phyloP scores from a whole-genome alignment of 2,329 filamentous ascomycete genomes.

The Aureobasidium melanogenum region DNA sequence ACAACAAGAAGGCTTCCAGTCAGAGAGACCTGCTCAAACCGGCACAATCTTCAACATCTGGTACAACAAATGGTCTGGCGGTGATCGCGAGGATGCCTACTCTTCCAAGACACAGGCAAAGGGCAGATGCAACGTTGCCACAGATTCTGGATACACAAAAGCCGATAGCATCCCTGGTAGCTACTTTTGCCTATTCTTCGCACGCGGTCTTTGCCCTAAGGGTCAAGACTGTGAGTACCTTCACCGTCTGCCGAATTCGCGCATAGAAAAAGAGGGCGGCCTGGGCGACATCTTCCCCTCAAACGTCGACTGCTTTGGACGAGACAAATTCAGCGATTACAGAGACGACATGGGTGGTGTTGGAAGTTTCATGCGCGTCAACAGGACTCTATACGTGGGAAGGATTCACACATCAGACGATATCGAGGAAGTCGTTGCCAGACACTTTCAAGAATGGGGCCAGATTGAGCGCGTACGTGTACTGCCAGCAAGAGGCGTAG shows the following conservation, averaged over 20 bases:
- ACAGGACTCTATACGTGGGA: constrained; percentile 87
- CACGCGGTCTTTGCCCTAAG: constrained; percentile 70
- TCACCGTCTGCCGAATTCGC: constrained; percentile 66
- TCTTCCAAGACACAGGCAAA: constrained; percentile 73
- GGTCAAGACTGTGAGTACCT: constrained; percentile 92
- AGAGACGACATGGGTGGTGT: constrained; percentile 94
- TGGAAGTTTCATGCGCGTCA: constrained; percentile 86
- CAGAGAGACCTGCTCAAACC: constrained; percentile 81
- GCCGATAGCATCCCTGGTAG: constrained; percentile 49
- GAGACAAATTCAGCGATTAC: constrained; percentile 89
- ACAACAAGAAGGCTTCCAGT: constrained; percentile 81
- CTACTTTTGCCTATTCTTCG: constrained; percentile 91
- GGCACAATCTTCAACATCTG: constrained; percentile 97
- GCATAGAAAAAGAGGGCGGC: constrained; percentile 30
- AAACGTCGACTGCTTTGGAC: constrained; percentile 89
- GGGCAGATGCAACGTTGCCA: constrained; percentile 76
- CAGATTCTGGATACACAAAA: constrained; percentile 46
- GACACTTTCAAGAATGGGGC: constrained; percentile 96
- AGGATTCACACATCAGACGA: constrained; percentile 93
- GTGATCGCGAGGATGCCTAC: constrained; percentile 88
- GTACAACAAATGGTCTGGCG: constrained; percentile 98
- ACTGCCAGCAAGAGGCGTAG: constrained; percentile 80
- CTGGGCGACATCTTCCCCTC: constrained; percentile 84
- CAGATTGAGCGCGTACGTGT: constrained; percentile 81
- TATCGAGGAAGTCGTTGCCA: constrained; percentile 88